A percentile compares a stretch with the other conserved stretches of the same genome.
Conservation (phyloP, 306 rosid genomes). For the Mucuna pruriens region DNA sequence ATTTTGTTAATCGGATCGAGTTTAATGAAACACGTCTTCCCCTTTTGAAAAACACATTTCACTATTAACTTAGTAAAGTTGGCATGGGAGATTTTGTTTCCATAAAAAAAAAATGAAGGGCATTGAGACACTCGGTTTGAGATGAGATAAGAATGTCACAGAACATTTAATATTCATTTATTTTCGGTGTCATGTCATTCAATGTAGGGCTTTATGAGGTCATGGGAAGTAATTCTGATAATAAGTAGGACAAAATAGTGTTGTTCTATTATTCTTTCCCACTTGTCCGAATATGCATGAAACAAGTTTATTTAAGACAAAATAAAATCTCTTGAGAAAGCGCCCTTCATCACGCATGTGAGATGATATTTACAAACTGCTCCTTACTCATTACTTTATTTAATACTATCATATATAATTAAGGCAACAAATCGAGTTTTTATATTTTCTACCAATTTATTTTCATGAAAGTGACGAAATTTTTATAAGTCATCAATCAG, state of each 20-base stretch:
- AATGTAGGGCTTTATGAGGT: background rate
- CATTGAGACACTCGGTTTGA: background rate
- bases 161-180: background rate
- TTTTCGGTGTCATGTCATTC: background rate
- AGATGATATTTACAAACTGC: background rate
- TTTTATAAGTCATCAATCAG: too few relatives aligned
- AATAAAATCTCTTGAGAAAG: slow-evolving; percentile 1
- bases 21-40: background rate
- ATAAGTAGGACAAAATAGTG: background rate
- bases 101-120: background rate
- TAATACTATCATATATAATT: background rate
- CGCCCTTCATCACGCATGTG: background rate
- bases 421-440: background rate
- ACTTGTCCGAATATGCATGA: slow-evolving; percentile 5
- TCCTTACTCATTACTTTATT: background rate
- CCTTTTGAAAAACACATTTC: background rate
- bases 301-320: background rate
- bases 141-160: slow-evolving; percentile 4
- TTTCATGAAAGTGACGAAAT: too few relatives aligned
- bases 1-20: too few relatives aligned
- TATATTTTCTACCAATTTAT: too few relatives aligned
- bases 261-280: background rate
- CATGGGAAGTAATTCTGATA: background rate
- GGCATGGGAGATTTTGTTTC: background rate
- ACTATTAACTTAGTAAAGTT: background rate